Conservation (phyloP, 2,329 filamentous ascomycete species). For the Pestalotiopsis sp. region DNA sequence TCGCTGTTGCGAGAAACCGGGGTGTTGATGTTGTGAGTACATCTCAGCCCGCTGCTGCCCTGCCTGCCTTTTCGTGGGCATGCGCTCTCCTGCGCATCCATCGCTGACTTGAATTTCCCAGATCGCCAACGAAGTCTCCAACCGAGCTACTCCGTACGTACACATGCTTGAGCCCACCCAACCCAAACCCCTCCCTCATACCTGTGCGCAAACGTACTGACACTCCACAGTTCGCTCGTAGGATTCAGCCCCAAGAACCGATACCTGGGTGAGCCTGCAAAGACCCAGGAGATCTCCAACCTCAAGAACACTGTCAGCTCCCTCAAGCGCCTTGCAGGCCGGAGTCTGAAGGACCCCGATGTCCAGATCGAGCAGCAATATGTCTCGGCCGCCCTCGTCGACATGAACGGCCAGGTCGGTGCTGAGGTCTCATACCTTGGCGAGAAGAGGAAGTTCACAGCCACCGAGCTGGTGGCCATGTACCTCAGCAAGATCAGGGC, state of each 20-base stretch:
- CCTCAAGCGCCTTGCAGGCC: slow-evolving; percentile 90
- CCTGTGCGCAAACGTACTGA: slow-evolving; percentile 23
- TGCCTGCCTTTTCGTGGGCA: slow-evolving; percentile 13
- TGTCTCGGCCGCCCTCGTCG: slow-evolving; percentile 82
- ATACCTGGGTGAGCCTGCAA: slow-evolving; percentile 92
- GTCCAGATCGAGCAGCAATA: slow-evolving; percentile 90
- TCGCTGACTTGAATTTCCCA: slow-evolving; percentile 39
- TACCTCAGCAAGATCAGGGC: slow-evolving; percentile 93
- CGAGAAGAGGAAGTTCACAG: slow-evolving; percentile 94
- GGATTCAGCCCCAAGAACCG: slow-evolving; percentile 93
- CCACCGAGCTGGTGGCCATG: slow-evolving; percentile 92
- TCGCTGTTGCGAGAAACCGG: slow-evolving; percentile 96
- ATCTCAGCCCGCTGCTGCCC: slow-evolving; percentile 18
- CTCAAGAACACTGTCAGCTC: slow-evolving; percentile 97
- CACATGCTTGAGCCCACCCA: background rate
- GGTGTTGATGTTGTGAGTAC: slow-evolving; percentile 96
- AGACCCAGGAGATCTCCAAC: slow-evolving; percentile 99
- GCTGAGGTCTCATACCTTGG: slow-evolving; percentile 91
- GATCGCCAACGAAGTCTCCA: slow-evolving; percentile 99
- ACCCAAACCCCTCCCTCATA: background rate
- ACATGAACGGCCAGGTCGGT: slow-evolving; percentile 92
- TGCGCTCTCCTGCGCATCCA: slow-evolving; percentile 9
- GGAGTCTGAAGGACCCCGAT: slow-evolving; percentile 86
- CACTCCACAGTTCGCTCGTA: slow-evolving; percentile 75
- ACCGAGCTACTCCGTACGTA: slow-evolving; percentile 95